These are phyloP conservation scores for Mallotus nudiflorus DNA, from an alignment of 345 rosid species.

Conservation along the genomic window DNA sequence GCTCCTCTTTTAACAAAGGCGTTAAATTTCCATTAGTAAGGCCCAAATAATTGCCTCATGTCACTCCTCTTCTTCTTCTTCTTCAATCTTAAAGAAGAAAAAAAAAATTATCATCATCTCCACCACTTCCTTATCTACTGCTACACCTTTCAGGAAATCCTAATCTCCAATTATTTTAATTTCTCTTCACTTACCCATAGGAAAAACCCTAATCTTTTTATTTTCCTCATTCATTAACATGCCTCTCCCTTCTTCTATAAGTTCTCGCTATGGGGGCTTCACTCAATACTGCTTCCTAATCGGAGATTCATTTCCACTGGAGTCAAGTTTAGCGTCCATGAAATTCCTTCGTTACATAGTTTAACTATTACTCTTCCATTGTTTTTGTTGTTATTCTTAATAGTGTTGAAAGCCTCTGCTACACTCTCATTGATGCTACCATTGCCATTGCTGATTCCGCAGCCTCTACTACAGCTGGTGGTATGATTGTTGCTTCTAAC, in stretches of 20 bases:
- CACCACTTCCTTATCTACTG: constrained; percentile 15
- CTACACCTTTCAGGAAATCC: constrained; percentile 25
- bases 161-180: constrained; percentile 13
- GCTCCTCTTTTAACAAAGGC: too few species aligned
- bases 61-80: too few species aligned
- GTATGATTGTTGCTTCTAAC: constrained; percentile 33
- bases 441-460: too few species aligned
- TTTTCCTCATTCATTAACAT: constrained; percentile 69
- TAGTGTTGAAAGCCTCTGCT: constrained; percentile 71
- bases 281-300: constrained; percentile 34
- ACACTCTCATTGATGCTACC: constrained; percentile 84
- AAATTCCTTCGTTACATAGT: constrained; percentile 62
- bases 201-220: constrained; percentile 75
- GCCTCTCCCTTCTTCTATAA: constrained; percentile 46
- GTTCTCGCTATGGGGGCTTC: constrained; percentile 48
- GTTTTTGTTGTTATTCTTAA: constrained; percentile 46
- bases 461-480: constrained; percentile 51
- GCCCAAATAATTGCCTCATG: too few species aligned
- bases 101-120: constrained; percentile 9
- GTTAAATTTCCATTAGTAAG: too few species aligned
- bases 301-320: constrained; percentile 58
- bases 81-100: too few species aligned
- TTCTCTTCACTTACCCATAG: constrained; percentile 45
- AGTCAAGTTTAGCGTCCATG: constrained; percentile 66
- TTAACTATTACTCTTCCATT: constrained; percentile 50